Conservation (phyloP, 345 rosid genomes). For the Sonneratia alba region DNA sequence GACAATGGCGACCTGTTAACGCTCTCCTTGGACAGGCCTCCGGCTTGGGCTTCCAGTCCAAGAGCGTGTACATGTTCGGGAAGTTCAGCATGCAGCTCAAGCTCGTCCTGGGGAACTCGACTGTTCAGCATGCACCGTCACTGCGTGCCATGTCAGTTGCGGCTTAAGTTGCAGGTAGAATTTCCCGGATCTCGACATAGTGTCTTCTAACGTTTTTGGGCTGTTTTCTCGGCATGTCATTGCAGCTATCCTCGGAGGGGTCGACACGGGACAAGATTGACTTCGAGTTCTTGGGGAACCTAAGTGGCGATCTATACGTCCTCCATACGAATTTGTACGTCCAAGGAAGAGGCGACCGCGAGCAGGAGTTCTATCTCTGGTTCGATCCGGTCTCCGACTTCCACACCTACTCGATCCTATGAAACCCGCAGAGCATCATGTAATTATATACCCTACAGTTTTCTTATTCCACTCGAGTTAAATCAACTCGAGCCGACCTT, state of each 20-base stretch:
- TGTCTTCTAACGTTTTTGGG: too few relatives aligned
- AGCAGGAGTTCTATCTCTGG: conserved; percentile 7
- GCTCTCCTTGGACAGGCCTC: conserved; percentile 44
- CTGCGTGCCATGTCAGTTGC: conserved; percentile 37
- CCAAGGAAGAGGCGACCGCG: conserved; percentile 2
- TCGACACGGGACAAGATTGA: conserved; percentile 4
- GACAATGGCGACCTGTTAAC: conserved; percentile 51
- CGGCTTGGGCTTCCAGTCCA: conserved; percentile 54
- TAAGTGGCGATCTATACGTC: background rate
- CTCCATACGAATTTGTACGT: background rate
- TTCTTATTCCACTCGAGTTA: too few relatives aligned
- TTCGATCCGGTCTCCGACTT: conserved; percentile 3
- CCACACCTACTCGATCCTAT: conserved; percentile 6
- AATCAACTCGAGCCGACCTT: too few relatives aligned
- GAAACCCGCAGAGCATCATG: conserved; percentile 7
- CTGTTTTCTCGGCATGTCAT: background rate
- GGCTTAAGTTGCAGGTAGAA: too few relatives aligned
- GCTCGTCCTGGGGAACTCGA: conserved; percentile 51
- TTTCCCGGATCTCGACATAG: too few relatives aligned
- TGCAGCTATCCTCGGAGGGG: conserved; percentile 8
- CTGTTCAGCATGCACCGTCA: conserved; percentile 55
- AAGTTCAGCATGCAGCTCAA: conserved; percentile 47
- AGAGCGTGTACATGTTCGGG: conserved; percentile 43
- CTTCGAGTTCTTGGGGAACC: conserved; percentile 6
- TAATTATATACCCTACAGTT: background rate